phyloP scores from a whole-genome alignment of 352 stramenopile genomes.

The Globisporangium uncinulatum region DNA sequence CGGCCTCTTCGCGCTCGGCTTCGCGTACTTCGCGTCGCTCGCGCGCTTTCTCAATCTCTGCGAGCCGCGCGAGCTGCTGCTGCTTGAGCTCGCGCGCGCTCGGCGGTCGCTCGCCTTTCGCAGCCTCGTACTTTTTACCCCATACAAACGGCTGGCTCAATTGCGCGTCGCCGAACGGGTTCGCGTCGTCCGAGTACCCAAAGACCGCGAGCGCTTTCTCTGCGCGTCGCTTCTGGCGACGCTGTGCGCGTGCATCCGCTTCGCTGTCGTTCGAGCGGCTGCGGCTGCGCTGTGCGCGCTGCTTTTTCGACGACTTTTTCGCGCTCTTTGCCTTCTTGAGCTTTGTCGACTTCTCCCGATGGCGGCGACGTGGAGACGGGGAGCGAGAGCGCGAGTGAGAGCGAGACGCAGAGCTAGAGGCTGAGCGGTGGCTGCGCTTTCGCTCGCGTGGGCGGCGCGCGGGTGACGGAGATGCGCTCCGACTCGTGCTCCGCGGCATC shows the following conservation, averaged over 20 bases:
- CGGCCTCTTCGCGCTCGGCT: slow-evolving; percentile 93
- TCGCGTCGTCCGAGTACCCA: slow-evolving; percentile 98
- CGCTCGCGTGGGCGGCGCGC: neutral
- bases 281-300: neutral
- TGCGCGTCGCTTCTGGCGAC: slow-evolving; percentile 61
- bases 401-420: no score
- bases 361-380: no score
- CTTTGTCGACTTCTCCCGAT: no score
- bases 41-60: slow-evolving; percentile 96
- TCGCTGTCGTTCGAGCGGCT: slow-evolving; percentile 10
- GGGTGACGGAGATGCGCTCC: no score
- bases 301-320: neutral
- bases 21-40: slow-evolving; percentile 86
- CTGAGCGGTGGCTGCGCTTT: neutral
- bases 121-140: slow-evolving; percentile 93
- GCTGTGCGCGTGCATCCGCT: slow-evolving; percentile 36
- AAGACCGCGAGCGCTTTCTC: slow-evolving; percentile 78
- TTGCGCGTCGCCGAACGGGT: slow-evolving; percentile 98
- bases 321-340: neutral
- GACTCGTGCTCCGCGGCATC: no score
- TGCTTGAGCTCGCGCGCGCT: slow-evolving; percentile 57
- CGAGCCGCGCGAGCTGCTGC: slow-evolving; percentile 77
- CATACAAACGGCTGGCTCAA: slow-evolving; percentile 96
- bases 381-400: no score
- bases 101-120: slow-evolving; percentile 7